Conservation (phyloP, 352 stramenopile species). For the Globisporangium perplexum region DNA sequence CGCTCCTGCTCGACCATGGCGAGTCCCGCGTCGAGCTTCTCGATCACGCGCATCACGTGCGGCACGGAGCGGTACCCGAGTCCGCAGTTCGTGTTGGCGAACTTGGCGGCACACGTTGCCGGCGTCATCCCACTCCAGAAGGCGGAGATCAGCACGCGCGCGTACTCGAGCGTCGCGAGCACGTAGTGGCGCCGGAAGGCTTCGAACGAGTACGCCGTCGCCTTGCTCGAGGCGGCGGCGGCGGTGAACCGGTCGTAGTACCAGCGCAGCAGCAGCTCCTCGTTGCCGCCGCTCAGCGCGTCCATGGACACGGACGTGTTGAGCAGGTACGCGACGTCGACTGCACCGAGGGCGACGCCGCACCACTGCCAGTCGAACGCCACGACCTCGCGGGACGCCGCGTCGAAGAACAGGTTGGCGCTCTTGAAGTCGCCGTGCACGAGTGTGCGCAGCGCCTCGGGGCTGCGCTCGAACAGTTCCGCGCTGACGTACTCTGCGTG, state of each 20-base stretch:
- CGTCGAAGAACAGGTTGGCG: conserved; percentile 64
- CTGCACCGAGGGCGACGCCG: conserved; percentile 44
- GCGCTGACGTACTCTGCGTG: conserved; percentile 45
- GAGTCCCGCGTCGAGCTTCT: conserved; percentile 36
- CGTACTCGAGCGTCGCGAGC: conserved; percentile 63
- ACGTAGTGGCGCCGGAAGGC: conserved; percentile 52
- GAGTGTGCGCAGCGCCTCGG: conserved; percentile 26
- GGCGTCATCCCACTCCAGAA: conserved; percentile 60
- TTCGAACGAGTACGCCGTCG: conserved; percentile 33
- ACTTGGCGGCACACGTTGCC: conserved; percentile 29
- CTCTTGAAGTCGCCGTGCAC: conserved; percentile 73
- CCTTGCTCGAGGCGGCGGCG: conserved; percentile 6
- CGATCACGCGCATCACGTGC: conserved; percentile 54
- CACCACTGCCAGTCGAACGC: conserved; percentile 78
- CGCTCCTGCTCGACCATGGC: conserved; percentile 29
- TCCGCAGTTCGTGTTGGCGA: conserved; percentile 52
- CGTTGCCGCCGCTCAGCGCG: conserved; percentile 19
- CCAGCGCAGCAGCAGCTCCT: conserved; percentile 35
- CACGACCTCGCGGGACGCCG: conserved; percentile 29
- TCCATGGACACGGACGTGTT: conserved; percentile 61
- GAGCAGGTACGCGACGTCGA: conserved; percentile 65
- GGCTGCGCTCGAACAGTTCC: conserved; percentile 23
- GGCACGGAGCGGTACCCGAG: conserved; percentile 64
- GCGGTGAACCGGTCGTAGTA: conserved; percentile 44
- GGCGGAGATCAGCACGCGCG: conserved; percentile 47